Conservation (phyloP, 768 basidiomycete genomes). For the Hemileccinum impolitum region DNA sequence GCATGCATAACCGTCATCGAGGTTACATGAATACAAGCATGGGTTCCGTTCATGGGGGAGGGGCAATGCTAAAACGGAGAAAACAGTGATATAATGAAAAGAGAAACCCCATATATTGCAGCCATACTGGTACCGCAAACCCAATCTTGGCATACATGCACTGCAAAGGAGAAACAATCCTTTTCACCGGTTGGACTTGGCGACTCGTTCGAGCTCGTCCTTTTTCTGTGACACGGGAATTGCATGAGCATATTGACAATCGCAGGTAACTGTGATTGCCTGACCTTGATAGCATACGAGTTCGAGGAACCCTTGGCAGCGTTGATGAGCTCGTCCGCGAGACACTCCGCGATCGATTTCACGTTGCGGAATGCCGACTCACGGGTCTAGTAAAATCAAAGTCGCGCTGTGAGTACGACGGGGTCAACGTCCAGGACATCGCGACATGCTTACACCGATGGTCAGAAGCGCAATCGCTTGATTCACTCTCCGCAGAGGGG, state of each 20-base stretch:
- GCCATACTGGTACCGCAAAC: constrained; percentile 19
- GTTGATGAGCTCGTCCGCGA: constrained; percentile 99
- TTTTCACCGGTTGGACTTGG: constrained; percentile 98
- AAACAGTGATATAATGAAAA: constrained; percentile 5
- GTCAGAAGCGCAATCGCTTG: constrained; percentile 95
- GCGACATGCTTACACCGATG: constrained; percentile 69
- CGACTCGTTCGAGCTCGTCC: constrained; percentile 99
- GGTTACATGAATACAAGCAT: constrained; percentile 24
- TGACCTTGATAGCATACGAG: constrained; percentile 99
- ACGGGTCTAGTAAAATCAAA: constrained; percentile 63
- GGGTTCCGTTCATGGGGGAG: constrained; percentile 25
- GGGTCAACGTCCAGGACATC: background rate
- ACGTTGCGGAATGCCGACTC: constrained; percentile 99
- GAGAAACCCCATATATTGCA: constrained; percentile 21
- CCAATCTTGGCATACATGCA: constrained; percentile 4
- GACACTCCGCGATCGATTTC: constrained; percentile 98
- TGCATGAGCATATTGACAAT: constrained; percentile 2
- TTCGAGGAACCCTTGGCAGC: constrained; percentile 99
- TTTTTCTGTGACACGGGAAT: constrained; percentile 64
- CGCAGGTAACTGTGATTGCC: constrained; percentile 6
- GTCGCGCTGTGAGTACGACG: background rate
- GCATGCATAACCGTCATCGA: too few species aligned
- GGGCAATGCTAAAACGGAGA: constrained; percentile 8
- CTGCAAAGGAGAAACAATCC: background rate
- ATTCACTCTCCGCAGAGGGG: constrained; percentile 96